Percentiles rank a stretch among this genome's conserved stretches.
phyloP scores from a whole-genome alignment of 441 rosid genomes.

The Euphorbia corollata region DNA sequence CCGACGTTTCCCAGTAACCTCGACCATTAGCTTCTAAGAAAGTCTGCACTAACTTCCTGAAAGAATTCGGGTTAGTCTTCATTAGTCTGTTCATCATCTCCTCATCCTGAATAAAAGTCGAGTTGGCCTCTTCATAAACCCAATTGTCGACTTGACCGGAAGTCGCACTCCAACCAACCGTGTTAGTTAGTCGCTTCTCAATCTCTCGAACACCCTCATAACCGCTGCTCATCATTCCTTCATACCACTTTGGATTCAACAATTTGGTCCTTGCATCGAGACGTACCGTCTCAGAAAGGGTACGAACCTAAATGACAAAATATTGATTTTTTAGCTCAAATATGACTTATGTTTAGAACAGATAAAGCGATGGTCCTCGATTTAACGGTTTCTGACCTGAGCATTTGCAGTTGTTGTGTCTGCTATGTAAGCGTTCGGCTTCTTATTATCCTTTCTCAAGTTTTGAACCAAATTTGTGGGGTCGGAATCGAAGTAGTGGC shows the following conservation, averaged over 20 bases:
- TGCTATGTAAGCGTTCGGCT: constrained; percentile 85
- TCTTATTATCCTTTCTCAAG: constrained; percentile 84
- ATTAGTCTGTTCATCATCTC: constrained; percentile 83
- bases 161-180: constrained; percentile 99
- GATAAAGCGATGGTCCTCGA: too few species aligned
- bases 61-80: constrained; percentile 83
- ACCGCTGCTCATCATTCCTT: constrained; percentile 94
- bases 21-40: constrained; percentile 98
- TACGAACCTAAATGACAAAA: constrained; percentile 53
- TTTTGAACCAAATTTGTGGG: constrained; percentile 90
- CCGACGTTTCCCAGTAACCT: constrained; percentile 92
- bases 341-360: too few species aligned
- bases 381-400: constrained; percentile 43
- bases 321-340: too few species aligned
- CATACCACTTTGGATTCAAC: constrained; percentile 96
- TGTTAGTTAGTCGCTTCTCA: constrained; percentile 87
- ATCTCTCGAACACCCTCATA: constrained; percentile 97
- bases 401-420: constrained; percentile 97
- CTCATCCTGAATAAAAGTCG: constrained; percentile 90
- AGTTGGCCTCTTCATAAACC: constrained; percentile 94
- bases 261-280: constrained; percentile 90
- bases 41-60: constrained; percentile 88
- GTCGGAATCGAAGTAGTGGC: constrained; percentile 95
- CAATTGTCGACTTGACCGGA: constrained; percentile 98
- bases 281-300: constrained; percentile 80